A percentile compares a stretch with the other conserved stretches of the same genome.
phyloP scores from a whole-genome alignment of 2,329 filamentous ascomycete species.

The Beauveria medogensis region DNA sequence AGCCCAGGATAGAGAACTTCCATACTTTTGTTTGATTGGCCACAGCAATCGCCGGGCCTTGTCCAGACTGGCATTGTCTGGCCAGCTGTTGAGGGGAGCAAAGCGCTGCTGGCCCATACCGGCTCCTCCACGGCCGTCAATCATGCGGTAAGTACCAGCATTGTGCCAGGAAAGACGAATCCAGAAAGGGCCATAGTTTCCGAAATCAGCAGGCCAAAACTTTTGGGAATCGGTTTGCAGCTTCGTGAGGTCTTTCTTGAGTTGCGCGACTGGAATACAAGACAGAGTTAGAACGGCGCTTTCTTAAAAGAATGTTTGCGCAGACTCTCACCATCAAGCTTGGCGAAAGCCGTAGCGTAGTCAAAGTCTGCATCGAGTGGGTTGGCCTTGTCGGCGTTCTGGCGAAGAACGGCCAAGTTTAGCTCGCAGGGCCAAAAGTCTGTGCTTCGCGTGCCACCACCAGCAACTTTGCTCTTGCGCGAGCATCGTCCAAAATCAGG shows the following conservation, averaged over 20 bases:
- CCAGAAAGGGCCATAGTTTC: constrained; percentile 74
- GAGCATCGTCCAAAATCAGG: constrained; percentile 8
- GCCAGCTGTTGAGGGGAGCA: constrained; percentile 73
- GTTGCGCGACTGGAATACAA: constrained; percentile 39
- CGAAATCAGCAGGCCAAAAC: constrained; percentile 76
- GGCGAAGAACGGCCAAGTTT: constrained; percentile 63
- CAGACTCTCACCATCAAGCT: constrained; percentile 33
- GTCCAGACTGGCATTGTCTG: constrained; percentile 70
- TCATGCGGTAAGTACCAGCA: constrained; percentile 65
- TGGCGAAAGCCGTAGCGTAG: constrained; percentile 65
- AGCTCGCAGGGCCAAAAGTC: constrained; percentile 72
- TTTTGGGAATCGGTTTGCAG: constrained; percentile 73
- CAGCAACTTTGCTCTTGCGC: constrained; percentile 33
- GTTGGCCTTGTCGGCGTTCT: constrained; percentile 56
- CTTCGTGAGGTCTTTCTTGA: constrained; percentile 64
- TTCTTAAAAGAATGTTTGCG: not conserved
- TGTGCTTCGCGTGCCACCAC: constrained; percentile 57
- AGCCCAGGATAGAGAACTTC: constrained; percentile 74
- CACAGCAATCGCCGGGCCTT: constrained; percentile 73
- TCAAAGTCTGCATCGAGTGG: constrained; percentile 60
- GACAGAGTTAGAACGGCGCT: not conserved
- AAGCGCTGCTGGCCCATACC: constrained; percentile 72
- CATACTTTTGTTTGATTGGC: constrained; percentile 81
- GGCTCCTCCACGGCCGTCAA: constrained; percentile 66
- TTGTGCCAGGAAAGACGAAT: constrained; percentile 77